These are phyloP conservation scores for Trametes meyenii DNA, from an alignment of 768 basidiomycete species.

Conservation along the genomic window DNA sequence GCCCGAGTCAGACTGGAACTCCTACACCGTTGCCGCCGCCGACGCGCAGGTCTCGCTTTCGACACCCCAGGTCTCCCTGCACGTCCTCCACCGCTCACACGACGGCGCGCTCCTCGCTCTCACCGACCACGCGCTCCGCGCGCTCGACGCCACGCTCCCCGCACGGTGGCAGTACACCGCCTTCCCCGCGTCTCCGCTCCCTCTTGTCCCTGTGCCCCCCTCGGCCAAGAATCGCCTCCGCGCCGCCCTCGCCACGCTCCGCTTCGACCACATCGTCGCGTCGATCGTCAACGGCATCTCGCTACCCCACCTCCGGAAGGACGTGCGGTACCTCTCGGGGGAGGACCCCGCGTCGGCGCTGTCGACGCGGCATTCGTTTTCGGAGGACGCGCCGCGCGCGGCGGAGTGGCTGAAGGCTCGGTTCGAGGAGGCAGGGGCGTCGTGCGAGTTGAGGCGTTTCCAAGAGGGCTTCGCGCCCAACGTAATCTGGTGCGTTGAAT, in stretches of 20 bases:
- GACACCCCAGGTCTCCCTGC: background rate
- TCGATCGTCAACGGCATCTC: conserved; percentile 70
- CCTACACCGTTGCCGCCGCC: no score
- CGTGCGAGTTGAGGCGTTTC: conserved; percentile 70
- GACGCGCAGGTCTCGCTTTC: conserved; percentile 6
- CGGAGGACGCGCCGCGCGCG: conserved; percentile 62
- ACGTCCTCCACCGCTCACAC: conserved; percentile 43
- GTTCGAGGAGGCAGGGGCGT: conserved; percentile 76
- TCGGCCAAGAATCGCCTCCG: conserved; percentile 56
- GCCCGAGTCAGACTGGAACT: no score
- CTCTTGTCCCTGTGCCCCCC: conserved; percentile 58
- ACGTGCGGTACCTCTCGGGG: conserved; percentile 83
- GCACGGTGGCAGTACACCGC: conserved; percentile 70
- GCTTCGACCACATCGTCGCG: conserved; percentile 71
- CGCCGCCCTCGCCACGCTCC: conserved; percentile 56
- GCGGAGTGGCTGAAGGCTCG: conserved; percentile 73
- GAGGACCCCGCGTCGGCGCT: conserved; percentile 78
- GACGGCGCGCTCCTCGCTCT: conserved; percentile 52
- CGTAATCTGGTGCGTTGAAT: conserved; percentile 65
- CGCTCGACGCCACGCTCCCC: conserved; percentile 53
- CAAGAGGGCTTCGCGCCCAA: conserved; percentile 79
- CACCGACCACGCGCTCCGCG: conserved; percentile 35
- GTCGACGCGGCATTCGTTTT: conserved; percentile 78
- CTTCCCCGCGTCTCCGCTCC: conserved; percentile 53
- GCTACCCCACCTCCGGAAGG: conserved; percentile 60